These are phyloP conservation scores for Dionaea muscipula DNA, from an alignment of 179 eudicot species.

Conservation along the genomic window DNA sequence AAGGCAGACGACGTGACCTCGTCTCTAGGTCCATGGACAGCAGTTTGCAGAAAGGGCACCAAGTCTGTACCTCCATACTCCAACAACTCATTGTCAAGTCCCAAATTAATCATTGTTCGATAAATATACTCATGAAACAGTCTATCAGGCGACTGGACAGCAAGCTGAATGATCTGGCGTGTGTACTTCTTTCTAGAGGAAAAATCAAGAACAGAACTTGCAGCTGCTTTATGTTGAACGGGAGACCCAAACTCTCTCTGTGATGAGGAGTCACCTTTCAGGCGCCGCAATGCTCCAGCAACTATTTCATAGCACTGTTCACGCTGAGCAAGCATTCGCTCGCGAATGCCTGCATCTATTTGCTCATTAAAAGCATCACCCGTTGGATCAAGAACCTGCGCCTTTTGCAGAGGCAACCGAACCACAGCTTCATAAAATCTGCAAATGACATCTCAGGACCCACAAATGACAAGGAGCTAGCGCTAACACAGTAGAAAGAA, in stretches of 20 bases:
- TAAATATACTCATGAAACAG: slow-evolving; percentile 75
- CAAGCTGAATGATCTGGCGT: slow-evolving; percentile 88
- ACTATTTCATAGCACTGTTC: slow-evolving; percentile 88
- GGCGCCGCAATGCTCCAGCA: slow-evolving; percentile 54
- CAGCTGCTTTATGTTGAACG: slow-evolving; percentile 32
- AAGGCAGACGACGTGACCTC: slow-evolving; percentile 33
- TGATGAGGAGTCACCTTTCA: slow-evolving; percentile 56
- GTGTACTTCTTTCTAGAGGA: slow-evolving; percentile 64
- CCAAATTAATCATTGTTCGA: slow-evolving; percentile 67
- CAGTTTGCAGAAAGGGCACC: slow-evolving; percentile 79
- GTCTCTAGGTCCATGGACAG: slow-evolving; percentile 50
- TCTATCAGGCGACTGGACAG: slow-evolving; percentile 89
- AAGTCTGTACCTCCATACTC: slow-evolving; percentile 95
- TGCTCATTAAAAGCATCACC: slow-evolving; percentile 90
- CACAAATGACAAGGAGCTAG: background rate
- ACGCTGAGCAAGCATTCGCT: slow-evolving; percentile 70
- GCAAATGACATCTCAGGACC: slow-evolving; percentile 11
- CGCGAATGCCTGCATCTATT: slow-evolving; percentile 51
- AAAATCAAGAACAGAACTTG: slow-evolving; percentile 52
- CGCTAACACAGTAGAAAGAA: background rate
- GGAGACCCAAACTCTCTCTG: slow-evolving; percentile 61
- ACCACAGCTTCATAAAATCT: slow-evolving; percentile 99
- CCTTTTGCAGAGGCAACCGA: slow-evolving; percentile 83
- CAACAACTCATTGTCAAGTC: slow-evolving; percentile 84
- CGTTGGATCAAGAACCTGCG: slow-evolving; percentile 87